A percentile compares a stretch with the other conserved stretches of the same genome.
Evolutionary conservation across 2,329 filamentous ascomycete genomes (phyloP).

Genomic region (Diaporthe batatas): DNA sequence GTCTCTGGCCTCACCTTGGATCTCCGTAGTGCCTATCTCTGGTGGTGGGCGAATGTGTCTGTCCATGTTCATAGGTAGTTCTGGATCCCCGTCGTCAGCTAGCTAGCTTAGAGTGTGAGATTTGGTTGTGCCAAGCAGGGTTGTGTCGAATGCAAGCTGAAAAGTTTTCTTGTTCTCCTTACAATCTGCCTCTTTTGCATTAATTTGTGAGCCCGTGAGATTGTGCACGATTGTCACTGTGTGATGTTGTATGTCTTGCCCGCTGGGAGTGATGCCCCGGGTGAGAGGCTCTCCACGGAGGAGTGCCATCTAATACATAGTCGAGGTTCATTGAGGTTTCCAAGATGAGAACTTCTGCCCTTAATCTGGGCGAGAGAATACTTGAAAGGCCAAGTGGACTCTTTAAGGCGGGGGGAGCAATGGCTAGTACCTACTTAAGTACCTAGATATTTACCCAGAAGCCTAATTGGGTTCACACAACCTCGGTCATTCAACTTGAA

Average conservation of each 20-base stretch:
- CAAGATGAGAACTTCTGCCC: no score
- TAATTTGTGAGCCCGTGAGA: neutral
- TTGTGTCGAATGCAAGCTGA: constrained; percentile 39
- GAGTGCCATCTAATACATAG: no score
- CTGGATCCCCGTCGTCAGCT: constrained; percentile 4
- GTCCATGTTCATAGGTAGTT: constrained; percentile 35
- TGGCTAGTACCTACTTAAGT: no score
- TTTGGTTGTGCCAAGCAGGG: constrained; percentile 34
- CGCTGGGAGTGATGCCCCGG: neutral
- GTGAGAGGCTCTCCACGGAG: neutral
- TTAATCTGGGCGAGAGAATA: no score
- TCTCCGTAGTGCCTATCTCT: neutral
- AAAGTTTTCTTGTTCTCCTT: constrained; percentile 37
- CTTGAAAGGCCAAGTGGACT: no score
- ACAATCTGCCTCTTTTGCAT: neutral
- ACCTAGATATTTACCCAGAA: no score
- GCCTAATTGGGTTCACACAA: no score
- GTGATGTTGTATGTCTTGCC: neutral
- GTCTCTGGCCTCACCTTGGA: neutral
- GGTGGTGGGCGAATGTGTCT: neutral
- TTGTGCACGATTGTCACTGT: neutral
- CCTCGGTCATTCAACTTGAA: no score
- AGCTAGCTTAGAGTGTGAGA: constrained; percentile 39
- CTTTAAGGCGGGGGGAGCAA: no score
- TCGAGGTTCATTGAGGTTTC: no score